Percentiles rank a stretch among this genome's conserved stretches.
These are phyloP conservation scores for Gloeostereum incarnatum DNA, from an alignment of 768 basidiomycete species.

Conservation along the genomic window DNA sequence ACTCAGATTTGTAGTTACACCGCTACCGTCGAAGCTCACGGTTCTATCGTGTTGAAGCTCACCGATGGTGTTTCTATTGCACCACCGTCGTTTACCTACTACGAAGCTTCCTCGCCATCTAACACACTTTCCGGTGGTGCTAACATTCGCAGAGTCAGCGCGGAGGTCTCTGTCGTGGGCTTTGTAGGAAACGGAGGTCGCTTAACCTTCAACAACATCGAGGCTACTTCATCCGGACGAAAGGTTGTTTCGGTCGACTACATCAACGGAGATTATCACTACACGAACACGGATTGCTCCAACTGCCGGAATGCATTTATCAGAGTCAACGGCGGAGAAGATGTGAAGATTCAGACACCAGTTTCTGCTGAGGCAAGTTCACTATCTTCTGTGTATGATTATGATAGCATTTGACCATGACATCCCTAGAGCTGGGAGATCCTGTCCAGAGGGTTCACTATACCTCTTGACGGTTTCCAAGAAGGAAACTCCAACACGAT, in stretches of 20 bases:
- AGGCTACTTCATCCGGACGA: constrained; percentile 28
- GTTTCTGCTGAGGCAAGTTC: constrained; percentile 32
- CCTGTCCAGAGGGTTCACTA: constrained; percentile 27
- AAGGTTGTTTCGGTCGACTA: constrained; percentile 36
- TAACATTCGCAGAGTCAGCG: constrained; percentile 9
- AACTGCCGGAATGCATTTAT: constrained; percentile 38
- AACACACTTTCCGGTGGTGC: constrained; percentile 13
- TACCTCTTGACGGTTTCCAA: constrained; percentile 32
- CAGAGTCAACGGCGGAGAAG: constrained; percentile 33
- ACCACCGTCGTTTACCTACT: constrained; percentile 9
- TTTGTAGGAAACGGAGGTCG: constrained; percentile 29
- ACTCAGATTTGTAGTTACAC: constrained; percentile 19
- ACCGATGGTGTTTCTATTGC: constrained; percentile 7
- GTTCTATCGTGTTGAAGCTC: constrained; percentile 12
- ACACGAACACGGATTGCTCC: constrained; percentile 34
- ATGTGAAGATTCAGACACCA: constrained; percentile 35
- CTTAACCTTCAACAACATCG: constrained; percentile 29
- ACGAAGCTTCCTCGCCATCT: constrained; percentile 8
- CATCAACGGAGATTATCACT: constrained; percentile 35
- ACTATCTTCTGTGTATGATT: background rate
- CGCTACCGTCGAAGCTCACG: constrained; percentile 10
- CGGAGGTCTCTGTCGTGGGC: constrained; percentile 11
- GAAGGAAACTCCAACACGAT: constrained; percentile 35
- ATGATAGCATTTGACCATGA: background rate
- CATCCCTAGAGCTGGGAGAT: constrained; percentile 34